phyloP scores from a whole-genome alignment of 164 flowering plant species.

The Liquidambar formosana region DNA sequence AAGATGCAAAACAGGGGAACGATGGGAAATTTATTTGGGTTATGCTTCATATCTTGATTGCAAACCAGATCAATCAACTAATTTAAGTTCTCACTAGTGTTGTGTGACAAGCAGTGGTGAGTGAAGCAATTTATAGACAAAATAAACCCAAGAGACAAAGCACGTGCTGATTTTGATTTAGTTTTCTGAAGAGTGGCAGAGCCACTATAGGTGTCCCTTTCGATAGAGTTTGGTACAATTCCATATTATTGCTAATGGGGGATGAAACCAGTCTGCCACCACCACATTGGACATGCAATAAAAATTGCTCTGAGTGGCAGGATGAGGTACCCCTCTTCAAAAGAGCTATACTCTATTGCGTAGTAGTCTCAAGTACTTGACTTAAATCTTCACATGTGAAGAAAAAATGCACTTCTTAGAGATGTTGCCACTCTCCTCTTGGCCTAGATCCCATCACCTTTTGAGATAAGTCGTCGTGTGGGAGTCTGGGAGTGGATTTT shows the following conservation, averaged over 20 bases:
- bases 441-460: background rate
- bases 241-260: conserved; percentile 23
- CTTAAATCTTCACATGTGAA: background rate
- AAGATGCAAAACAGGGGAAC: conserved; percentile 28
- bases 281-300: conserved; percentile 7
- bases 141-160: background rate
- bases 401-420: background rate
- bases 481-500: background rate
- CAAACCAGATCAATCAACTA: background rate
- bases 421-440: background rate
- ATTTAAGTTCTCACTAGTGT: background rate
- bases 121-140: conserved; percentile 27
- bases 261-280: background rate
- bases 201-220: conserved; percentile 37
- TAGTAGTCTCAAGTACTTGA: conserved; percentile 16
- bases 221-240: conserved; percentile 31
- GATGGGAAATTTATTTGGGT: conserved; percentile 3
- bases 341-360: background rate
- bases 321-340: conserved; percentile 7
- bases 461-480: background rate
- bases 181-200: conserved; percentile 29
- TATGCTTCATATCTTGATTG: conserved; percentile 25
- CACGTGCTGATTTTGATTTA: background rate
- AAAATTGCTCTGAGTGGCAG: conserved; percentile 10
- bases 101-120: conserved; percentile 4